A percentile compares a stretch with the other conserved stretches of the same genome.
Conservation (phyloP, 2,329 filamentous ascomycete species). For the Cladobotryum protrusum region DNA sequence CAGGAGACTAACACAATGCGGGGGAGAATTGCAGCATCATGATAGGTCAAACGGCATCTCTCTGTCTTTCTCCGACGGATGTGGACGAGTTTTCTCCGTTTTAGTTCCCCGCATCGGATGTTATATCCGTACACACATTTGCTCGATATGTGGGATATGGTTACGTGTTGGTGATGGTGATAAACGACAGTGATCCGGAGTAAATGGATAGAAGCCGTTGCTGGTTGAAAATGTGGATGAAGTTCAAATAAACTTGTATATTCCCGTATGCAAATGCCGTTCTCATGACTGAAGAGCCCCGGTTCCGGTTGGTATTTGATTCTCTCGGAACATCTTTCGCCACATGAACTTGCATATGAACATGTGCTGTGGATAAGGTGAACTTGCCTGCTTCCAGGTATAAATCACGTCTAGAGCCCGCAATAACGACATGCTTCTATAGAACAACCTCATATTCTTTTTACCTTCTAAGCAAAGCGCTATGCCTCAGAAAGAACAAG, state of each 20-base stretch:
- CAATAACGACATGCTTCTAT: neutral
- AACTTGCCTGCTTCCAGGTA: neutral
- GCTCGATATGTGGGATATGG: too few species aligned
- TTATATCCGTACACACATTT: neutral
- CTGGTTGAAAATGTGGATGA: too few species aligned
- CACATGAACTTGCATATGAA: slow-evolving; percentile 1
- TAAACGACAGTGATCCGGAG: too few species aligned
- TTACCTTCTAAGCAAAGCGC: neutral
- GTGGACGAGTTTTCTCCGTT: slow-evolving; percentile 6
- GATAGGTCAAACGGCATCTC: slow-evolving; percentile 5
- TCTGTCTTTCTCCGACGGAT: slow-evolving; percentile 5
- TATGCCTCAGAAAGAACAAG: slow-evolving; percentile 25
- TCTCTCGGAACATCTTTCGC: neutral
- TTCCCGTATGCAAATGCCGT: too few species aligned
- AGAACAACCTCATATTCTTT: neutral
- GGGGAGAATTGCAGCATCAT: slow-evolving; percentile 1
- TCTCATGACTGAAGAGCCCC: too few species aligned
- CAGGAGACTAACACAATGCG: neutral
- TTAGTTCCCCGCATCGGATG: slow-evolving; percentile 3
- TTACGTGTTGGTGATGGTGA: too few species aligned
- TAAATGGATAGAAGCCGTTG: too few species aligned
- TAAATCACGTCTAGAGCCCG: neutral
- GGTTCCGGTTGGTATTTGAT: too few species aligned
- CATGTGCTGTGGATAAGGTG: slow-evolving; percentile 1
- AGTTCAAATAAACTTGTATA: too few species aligned